Evolutionary conservation across 2,329 filamentous ascomycete genomes (phyloP), one percentile per base, ranked within the genome.

Genomic region (Alternaria dauci): DNA sequence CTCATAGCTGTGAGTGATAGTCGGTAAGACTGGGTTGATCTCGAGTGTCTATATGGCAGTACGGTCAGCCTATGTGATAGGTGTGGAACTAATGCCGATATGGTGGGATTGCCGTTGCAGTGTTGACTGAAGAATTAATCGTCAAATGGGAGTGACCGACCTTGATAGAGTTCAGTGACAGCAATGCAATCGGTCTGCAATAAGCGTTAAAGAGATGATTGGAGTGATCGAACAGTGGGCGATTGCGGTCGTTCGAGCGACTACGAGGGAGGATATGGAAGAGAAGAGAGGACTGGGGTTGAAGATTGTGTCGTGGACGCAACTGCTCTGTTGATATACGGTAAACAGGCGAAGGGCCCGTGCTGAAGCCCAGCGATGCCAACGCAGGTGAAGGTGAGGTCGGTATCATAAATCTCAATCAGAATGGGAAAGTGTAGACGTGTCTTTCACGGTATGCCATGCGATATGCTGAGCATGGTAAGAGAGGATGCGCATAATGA

Each of bases 1-100:
- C 64, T 67, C 70, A 73, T 72, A 56, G 55, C 59, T 56, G 46
- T 26, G 23, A 36, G 14, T 28, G 20, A 25, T 42, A 14, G 6
- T 48, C 25, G 53, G 28, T 34, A n/a, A 20, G 18, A 18, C 28
- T 26, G 32, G 32, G 36, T 48, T 34, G 44, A n/a, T 38, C 16
- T 47, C 32, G 8, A 47, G 32, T 16, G 39, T 25, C 39, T 25
- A 18, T 8, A 26, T 5, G 43, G 30, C 25, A 18, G 25, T 8
- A 30, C 16, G 28, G 28, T 47, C 16, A 47, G 43, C 16, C 18
- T 42, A 25, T 16, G 5, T 8, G 11, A 25, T 14, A 42, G 5
- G 6, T 42, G 20, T 8, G 25, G 39, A 25, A 12, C 12, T 16
- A 16, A 14, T 5, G 6, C 39, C 4, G 20, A 3, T 14, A 16